These are phyloP conservation scores for Cordyceps javanica DNA, from an alignment of 2,329 filamentous ascomycete species.

Conservation along the genomic window DNA sequence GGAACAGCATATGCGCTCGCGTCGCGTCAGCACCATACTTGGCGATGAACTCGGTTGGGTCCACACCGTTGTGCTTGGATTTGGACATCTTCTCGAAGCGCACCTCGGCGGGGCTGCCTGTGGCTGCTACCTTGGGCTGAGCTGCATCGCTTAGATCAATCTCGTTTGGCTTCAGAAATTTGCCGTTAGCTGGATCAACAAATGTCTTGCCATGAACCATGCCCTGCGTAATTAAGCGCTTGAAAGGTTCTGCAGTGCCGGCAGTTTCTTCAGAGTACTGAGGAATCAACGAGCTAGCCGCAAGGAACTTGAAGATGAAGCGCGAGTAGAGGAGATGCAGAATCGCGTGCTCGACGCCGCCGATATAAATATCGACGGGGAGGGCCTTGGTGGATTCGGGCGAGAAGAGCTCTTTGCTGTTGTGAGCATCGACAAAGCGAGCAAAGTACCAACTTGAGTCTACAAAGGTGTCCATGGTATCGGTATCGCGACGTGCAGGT, in stretches of 20 bases:
- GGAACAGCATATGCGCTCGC: slow-evolving; percentile 81
- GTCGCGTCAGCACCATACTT: slow-evolving; percentile 79
- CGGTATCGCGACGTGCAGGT: slow-evolving; percentile 73
- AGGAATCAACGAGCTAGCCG: slow-evolving; percentile 46
- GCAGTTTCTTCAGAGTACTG: slow-evolving; percentile 27
- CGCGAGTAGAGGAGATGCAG: slow-evolving; percentile 82
- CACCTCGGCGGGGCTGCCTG: slow-evolving; percentile 51
- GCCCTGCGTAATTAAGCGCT: slow-evolving; percentile 75
- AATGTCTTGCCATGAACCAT: slow-evolving; percentile 91
- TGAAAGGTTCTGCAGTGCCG: slow-evolving; percentile 65
- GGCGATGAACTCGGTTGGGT: slow-evolving; percentile 65
- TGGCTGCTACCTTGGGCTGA: slow-evolving; percentile 55
- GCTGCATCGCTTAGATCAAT: slow-evolving; percentile 55
- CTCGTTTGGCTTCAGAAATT: slow-evolving; percentile 71
- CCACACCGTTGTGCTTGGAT: slow-evolving; percentile 87
- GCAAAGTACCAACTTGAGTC: slow-evolving; percentile 94
- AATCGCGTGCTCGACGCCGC: slow-evolving; percentile 86
- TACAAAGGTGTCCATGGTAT: slow-evolving; percentile 96
- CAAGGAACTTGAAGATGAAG: slow-evolving; percentile 84
- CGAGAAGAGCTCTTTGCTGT: slow-evolving; percentile 55
- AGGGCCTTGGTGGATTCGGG: slow-evolving; percentile 52
- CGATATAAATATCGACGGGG: slow-evolving; percentile 83
- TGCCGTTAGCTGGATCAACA: slow-evolving; percentile 65
- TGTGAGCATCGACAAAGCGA: slow-evolving; percentile 68
- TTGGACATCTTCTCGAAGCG: slow-evolving; percentile 93